Conservation (phyloP, 495 filamentous ascomycete genomes). For the Entonaema liquescens region DNA sequence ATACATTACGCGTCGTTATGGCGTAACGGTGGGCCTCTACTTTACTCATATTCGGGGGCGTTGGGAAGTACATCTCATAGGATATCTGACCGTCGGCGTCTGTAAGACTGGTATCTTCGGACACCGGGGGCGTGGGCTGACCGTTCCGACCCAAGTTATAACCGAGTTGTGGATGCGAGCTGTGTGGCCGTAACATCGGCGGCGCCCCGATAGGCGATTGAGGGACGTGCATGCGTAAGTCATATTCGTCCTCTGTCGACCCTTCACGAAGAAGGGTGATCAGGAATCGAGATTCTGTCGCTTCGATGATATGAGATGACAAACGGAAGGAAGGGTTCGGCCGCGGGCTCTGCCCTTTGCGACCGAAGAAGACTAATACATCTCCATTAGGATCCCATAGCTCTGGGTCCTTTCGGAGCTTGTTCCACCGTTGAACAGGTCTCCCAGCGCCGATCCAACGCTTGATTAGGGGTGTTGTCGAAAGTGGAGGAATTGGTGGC, state of each 20-base stretch:
- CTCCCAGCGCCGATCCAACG: constrained; percentile 60
- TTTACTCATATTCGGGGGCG: constrained; percentile 56
- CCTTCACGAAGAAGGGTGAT: constrained; percentile 63
- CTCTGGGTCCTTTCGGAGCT: constrained; percentile 66
- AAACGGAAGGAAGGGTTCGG: constrained; percentile 66
- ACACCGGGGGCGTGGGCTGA: constrained; percentile 54
- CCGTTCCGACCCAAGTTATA: constrained; percentile 45
- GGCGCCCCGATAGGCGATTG: constrained; percentile 56
- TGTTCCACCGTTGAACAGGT: constrained; percentile 62
- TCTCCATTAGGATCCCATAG: constrained; percentile 70
- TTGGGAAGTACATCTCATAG: constrained; percentile 67
- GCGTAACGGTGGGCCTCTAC: constrained; percentile 60
- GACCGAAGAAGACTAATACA: constrained; percentile 66
- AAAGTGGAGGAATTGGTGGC: constrained; percentile 45
- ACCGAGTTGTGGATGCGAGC: constrained; percentile 42
- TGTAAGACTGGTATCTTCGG: constrained; percentile 53
- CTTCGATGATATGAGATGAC: constrained; percentile 64
- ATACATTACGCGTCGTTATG: constrained; percentile 70
- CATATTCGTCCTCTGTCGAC: constrained; percentile 53
- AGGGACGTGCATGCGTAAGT: constrained; percentile 48
- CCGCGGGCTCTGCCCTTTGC: constrained; percentile 50
- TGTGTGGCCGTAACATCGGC: constrained; percentile 51
- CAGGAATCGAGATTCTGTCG: constrained; percentile 62
- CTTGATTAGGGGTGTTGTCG: constrained; percentile 52
- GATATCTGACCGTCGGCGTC: constrained; percentile 61